phyloP scores from a whole-genome alignment of 1,284 basidiomycete species.

The Somion occarium region DNA sequence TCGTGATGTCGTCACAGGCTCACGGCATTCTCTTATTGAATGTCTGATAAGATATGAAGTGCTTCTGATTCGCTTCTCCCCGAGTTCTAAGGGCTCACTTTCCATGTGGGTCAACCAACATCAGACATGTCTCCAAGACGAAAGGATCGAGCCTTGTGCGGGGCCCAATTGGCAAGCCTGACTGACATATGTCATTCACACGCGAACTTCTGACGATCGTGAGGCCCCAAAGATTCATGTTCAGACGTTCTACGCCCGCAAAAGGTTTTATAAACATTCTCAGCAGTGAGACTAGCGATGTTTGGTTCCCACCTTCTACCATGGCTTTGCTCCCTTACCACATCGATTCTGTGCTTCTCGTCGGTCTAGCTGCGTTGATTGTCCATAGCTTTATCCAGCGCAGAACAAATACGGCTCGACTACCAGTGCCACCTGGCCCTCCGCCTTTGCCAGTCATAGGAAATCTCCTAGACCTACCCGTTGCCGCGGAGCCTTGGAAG shows the following conservation, averaged over 20 bases:
- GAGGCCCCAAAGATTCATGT: too few species aligned
- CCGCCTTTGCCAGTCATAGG: conserved; percentile 10
- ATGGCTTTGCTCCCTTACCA: not conserved
- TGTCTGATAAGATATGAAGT: too few species aligned
- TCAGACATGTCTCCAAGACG: too few species aligned
- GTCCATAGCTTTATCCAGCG: not conserved
- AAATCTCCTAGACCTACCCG: conserved; percentile 9
- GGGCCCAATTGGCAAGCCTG: too few species aligned
- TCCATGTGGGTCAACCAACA: too few species aligned
- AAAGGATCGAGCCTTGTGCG: too few species aligned
- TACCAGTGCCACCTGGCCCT: conserved; percentile 11
- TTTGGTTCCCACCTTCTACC: not conserved
- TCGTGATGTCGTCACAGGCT: too few species aligned
- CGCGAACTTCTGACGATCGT: too few species aligned
- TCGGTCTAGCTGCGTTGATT: not conserved
- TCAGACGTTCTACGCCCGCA: conserved; percentile 1
- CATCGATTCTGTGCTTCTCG: not conserved
- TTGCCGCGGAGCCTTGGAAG: conserved; percentile 5
- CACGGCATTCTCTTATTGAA: too few species aligned
- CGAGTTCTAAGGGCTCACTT: too few species aligned
- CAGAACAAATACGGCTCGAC: not conserved
- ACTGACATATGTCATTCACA: too few species aligned
- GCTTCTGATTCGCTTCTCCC: too few species aligned
- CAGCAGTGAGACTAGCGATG: not conserved
- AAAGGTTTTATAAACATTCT: not conserved